Percentiles rank a stretch among this genome's conserved stretches.
phyloP scores from a whole-genome alignment of 176 grass and related monocot species.

The Aegilops umbellulata region DNA sequence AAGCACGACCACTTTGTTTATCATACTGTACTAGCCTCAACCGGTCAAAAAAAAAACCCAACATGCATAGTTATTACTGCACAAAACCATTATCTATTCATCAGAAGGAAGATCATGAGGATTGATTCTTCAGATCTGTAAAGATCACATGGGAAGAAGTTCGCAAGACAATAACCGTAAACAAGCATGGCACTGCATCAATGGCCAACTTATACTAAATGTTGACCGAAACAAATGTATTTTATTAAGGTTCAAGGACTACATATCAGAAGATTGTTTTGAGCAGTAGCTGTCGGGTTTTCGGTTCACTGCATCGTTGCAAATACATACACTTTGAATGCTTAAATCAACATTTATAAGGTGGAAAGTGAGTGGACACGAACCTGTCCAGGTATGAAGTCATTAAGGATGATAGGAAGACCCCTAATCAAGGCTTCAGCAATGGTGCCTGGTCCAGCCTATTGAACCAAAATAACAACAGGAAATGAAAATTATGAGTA shows the following conservation, averaged over 20 bases:
- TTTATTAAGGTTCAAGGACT: neutral
- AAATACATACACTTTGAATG: neutral
- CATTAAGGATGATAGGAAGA: constrained; percentile 96
- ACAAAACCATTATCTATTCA: neutral
- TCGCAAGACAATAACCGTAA: neutral
- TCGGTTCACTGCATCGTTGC: neutral
- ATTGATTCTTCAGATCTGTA: neutral
- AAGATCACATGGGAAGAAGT: neutral
- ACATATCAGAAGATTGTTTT: neutral
- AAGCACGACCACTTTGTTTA: neutral
- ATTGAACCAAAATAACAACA: constrained; percentile 28
- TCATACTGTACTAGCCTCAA: neutral
- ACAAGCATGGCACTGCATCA: neutral
- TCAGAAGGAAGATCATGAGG: neutral
- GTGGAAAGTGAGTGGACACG: neutral
- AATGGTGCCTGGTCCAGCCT: constrained; percentile 98
- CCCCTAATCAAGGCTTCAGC: constrained; percentile 99
- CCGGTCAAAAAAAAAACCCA: neutral
- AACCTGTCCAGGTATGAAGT: constrained; percentile 99
- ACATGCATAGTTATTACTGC: neutral
- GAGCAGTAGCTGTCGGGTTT: neutral
- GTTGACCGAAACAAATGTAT: too few relatives aligned
- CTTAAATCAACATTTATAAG: neutral
- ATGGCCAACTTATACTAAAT: too few relatives aligned
- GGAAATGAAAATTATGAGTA: neutral